Conservation (phyloP, 176 grass and related monocot species). For the Oryza longistaminata region DNA sequence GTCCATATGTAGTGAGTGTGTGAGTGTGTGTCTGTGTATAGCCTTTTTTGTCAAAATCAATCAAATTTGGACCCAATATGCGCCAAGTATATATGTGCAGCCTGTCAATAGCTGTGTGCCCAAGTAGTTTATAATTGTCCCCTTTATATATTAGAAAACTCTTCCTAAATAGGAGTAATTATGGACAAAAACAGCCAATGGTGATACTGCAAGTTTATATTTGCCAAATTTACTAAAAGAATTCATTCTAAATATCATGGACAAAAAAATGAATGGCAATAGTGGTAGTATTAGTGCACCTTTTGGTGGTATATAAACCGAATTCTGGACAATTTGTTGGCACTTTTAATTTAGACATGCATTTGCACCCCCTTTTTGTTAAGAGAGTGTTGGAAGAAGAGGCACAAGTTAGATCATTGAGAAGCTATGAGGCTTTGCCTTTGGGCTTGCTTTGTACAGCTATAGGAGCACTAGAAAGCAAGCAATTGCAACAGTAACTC, state of each 20-base stretch:
- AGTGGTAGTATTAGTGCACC: slow-evolving; percentile 6
- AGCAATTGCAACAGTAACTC: slow-evolving; percentile 6
- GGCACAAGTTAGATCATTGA: background rate
- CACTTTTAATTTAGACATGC: slow-evolving; percentile 23
- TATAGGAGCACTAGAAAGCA: slow-evolving; percentile 14
- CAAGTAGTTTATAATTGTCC: background rate
- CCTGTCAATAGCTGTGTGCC: background rate
- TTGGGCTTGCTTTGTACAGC: background rate
- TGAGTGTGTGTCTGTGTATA: too few relatives aligned
- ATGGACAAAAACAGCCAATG: background rate
- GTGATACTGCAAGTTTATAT: background rate
- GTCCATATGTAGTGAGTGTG: background rate
- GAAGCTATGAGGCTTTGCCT: background rate
- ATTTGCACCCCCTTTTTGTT: background rate
- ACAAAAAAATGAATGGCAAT: background rate
- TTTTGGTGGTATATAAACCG: background rate
- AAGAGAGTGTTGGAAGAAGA: background rate
- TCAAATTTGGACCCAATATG: slow-evolving; percentile 21
- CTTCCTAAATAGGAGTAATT: background rate
- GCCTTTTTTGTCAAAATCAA: background rate
- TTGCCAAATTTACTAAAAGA: background rate
- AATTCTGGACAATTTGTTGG: background rate
- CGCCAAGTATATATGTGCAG: background rate
- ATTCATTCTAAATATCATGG: background rate
- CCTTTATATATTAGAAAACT: background rate